A percentile compares a stretch with the other conserved stretches of the same genome.
These are phyloP conservation scores for Glycine soja DNA, from an alignment of 306 rosid genomes.

Conservation along the genomic window DNA sequence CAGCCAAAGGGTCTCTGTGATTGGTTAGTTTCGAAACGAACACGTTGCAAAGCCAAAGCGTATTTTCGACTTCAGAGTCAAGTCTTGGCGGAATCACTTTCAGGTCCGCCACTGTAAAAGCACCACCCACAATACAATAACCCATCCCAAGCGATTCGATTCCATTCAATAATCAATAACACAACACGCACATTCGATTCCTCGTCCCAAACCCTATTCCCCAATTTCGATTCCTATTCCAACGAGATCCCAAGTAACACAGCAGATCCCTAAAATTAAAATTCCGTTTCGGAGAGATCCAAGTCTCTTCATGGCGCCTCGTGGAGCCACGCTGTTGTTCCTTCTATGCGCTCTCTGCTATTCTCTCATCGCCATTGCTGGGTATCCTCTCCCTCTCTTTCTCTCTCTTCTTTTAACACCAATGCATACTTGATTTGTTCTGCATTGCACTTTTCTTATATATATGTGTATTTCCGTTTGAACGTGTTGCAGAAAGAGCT, in stretches of 20 bases:
- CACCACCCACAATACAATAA: slow-evolving; percentile 11
- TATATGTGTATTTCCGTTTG: neutral
- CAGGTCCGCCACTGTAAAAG: slow-evolving; percentile 35
- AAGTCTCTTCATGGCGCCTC: slow-evolving; percentile 74
- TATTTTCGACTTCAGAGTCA: slow-evolving; percentile 45
- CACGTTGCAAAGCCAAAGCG: slow-evolving; percentile 66
- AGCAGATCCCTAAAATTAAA: slow-evolving; percentile 40
- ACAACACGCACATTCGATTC: neutral
- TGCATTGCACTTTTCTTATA: neutral
- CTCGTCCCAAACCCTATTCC: slow-evolving; percentile 39
- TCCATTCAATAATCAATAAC: neutral
- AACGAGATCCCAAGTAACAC: slow-evolving; percentile 35
- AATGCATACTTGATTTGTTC: neutral
- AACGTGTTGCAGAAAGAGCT: slow-evolving; percentile 68
- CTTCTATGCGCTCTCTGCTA: slow-evolving; percentile 67
- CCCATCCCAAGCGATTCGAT: neutral
- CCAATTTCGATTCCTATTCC: neutral
- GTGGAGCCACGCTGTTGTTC: slow-evolving; percentile 59
- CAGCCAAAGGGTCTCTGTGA: slow-evolving; percentile 44
- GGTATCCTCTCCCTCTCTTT: slow-evolving; percentile 46
- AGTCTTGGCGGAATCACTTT: slow-evolving; percentile 44
- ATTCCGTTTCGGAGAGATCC: slow-evolving; percentile 50
- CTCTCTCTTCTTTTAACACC: neutral
- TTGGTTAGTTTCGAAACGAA: slow-evolving; percentile 63
- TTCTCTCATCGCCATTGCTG: slow-evolving; percentile 76